A percentile compares a stretch with the other conserved stretches of the same genome.
Evolutionary conservation across 257 asterid genomes (phyloP).

Genomic region (Fraxinus americana): DNA sequence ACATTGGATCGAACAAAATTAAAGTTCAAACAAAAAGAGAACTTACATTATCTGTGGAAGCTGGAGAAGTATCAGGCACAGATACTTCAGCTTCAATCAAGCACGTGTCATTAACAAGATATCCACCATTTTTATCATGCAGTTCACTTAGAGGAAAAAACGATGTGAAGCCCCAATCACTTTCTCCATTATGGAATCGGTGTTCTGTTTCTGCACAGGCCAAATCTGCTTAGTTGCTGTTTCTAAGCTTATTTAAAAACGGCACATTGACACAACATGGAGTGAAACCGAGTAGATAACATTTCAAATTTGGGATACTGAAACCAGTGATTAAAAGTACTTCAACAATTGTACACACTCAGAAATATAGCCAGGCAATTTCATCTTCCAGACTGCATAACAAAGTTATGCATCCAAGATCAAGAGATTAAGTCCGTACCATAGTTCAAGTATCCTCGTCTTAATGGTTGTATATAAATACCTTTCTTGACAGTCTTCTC

Average conservation of each 20-base stretch:
- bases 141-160: background rate
- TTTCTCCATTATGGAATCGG: too few species aligned
- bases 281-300: background rate
- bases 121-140: background rate
- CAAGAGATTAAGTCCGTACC: background rate
- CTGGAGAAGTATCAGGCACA: background rate
- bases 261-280: too few species aligned
- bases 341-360: background rate
- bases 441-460: background rate
- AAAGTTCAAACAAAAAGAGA: background rate
- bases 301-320: too few species aligned
- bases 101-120: background rate
- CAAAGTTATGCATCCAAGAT: background rate
- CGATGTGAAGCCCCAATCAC: background rate
- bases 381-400: too few species aligned
- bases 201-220: background rate
- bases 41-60: background rate
- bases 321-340: too few species aligned
- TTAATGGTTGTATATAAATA: background rate
- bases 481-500: background rate
- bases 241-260: background rate
- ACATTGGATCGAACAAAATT: too few species aligned
- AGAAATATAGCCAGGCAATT: too few species aligned
- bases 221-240: background rate
- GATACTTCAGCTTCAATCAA: background rate